Evolutionary conservation across 139 green algal genomes (phyloP).

Genomic region (Chlamydomonas sphaeroides): DNA sequence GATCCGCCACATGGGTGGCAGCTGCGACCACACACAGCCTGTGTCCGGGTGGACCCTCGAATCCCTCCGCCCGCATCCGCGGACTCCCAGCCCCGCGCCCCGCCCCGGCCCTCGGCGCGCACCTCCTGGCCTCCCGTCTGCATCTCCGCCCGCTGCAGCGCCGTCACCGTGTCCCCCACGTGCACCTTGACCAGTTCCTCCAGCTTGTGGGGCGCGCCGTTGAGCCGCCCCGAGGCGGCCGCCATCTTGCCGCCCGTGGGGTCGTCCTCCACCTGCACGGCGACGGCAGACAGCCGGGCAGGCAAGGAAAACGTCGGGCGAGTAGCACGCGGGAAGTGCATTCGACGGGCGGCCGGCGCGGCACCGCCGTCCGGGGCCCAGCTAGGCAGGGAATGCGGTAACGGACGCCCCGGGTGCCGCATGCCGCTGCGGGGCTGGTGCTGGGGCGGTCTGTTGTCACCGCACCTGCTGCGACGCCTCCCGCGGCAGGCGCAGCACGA

Average conservation of each 20-base stretch:
- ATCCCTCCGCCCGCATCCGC: no score
- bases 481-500: constrained; percentile 83
- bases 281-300: no score
- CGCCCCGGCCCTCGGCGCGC: not conserved
- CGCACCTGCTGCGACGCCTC: constrained; percentile 86
- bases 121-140: constrained; percentile 63
- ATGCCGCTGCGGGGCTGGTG: no score
- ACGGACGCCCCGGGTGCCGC: no score
- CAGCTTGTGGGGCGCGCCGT: constrained; percentile 95
- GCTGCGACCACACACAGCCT: not conserved
- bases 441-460: no score
- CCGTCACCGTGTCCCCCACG: constrained; percentile 92
- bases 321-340: no score
- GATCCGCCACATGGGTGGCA: no score
- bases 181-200: constrained; percentile 88
- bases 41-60: no score
- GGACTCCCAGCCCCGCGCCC: not conserved
- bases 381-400: no score
- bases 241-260: constrained; percentile 93
- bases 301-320: no score
- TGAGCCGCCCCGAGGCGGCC: constrained; percentile 70
- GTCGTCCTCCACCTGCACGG: constrained; percentile 98
- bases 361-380: no score
- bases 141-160: constrained; percentile 75
- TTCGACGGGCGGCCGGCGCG: no score